Evolutionary conservation across 768 basidiomycete genomes (phyloP), one percentile per base, ranked within the genome.

Genomic region (Collybia sordida): DNA sequence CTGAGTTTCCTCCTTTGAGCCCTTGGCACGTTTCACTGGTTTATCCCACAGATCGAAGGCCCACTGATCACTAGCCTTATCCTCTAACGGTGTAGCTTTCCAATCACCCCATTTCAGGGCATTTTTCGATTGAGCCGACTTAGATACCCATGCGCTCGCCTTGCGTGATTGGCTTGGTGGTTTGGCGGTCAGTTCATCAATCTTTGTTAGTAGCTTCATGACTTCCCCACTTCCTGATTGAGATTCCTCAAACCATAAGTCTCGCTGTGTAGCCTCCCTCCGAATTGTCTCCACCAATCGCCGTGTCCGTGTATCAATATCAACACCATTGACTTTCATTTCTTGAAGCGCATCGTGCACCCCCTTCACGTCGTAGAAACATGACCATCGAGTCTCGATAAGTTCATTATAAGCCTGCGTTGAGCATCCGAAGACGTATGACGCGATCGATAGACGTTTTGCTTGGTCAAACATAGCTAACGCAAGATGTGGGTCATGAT

Each of bases 401-500:
- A 94, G 76, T 63, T 96, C 92, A 65, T 94, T 93, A 68, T 96
- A 97, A 0, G 86, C 88, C 8, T 77, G 77, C 0, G 93, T 89
- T 8, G 90, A 88, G 67, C 95, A 98, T 2, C 94, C 95, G 59
- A 86, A 86, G 24, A 95, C 86, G 65, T 91, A 98, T 4, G 88
- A 92, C 3, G 85, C 75, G 42, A 87, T 80, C 1, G 89, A 91
- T 3, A 85, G 78, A 35, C 78, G 78, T 35, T 85, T 81, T 0
- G 92, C 89, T 64, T 93, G 79, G 43, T 86, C 74, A 71, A 97
- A 98, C 21, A 96, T 77, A 17, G 86, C 77, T 15, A 98, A 78
- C 1, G 93, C 85, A 22, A 93, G 77, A 59, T 92, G 78, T 1
- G 94, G 93, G 52, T 93, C 85, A 15, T 67, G 66, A 65, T 88